These are phyloP conservation scores for Auricularia cornea DNA, from an alignment of 768 basidiomycete species.

Conservation along the genomic window DNA sequence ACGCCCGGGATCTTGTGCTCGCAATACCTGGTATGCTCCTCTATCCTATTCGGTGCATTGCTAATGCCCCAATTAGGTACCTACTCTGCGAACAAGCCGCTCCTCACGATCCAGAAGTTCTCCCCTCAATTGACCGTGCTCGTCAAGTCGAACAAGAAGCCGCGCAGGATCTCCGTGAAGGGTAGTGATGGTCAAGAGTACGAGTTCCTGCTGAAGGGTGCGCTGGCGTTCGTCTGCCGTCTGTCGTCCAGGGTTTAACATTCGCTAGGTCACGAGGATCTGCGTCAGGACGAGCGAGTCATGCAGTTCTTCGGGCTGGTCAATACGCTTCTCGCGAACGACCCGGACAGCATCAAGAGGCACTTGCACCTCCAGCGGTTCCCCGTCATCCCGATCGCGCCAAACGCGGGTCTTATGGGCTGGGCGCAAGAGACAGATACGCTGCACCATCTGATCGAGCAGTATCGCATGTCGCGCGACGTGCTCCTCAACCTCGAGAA, in stretches of 20 bases:
- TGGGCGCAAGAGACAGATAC: slow-evolving; percentile 42
- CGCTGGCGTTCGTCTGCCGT: not conserved
- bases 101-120: slow-evolving; percentile 35
- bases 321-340: slow-evolving; percentile 37
- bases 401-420: slow-evolving; percentile 38
- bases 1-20: slow-evolving; percentile 36
- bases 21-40: slow-evolving; percentile 20
- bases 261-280: slow-evolving; percentile 36
- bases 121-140: slow-evolving; percentile 32
- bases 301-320: slow-evolving; percentile 46
- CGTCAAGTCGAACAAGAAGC: slow-evolving; percentile 40
- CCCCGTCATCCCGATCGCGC: slow-evolving; percentile 40
- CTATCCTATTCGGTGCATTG: not conserved
- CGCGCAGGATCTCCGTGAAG: slow-evolving; percentile 31
- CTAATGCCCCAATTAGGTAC: slow-evolving; percentile 19
- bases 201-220: slow-evolving; percentile 37
- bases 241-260: not conserved
- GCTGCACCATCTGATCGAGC: slow-evolving; percentile 38
- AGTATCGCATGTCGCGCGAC: slow-evolving; percentile 37
- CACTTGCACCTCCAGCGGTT: slow-evolving; percentile 39
- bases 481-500: slow-evolving; percentile 44
- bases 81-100: slow-evolving; percentile 32
- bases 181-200: slow-evolving; percentile 40
- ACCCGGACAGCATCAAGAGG: slow-evolving; percentile 39
- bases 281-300: slow-evolving; percentile 44